Evolutionary conservation across 192 early-diverging fungal species (phyloP).

Genomic region (Coemansia sp.): DNA sequence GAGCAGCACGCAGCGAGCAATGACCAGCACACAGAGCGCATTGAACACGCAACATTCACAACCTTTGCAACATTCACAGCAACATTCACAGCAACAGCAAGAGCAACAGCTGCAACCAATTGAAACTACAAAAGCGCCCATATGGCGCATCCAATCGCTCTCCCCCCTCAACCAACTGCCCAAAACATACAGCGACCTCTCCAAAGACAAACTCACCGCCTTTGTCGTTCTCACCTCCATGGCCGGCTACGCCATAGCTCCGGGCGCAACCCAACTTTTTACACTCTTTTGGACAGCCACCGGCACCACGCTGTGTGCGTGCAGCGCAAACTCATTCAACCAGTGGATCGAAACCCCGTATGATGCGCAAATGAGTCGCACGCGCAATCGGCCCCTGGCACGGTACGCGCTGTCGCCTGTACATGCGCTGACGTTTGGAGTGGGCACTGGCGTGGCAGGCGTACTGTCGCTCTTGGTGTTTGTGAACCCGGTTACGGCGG

Average conservation of each 20-base stretch:
- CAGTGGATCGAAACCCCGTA: constrained; percentile 95
- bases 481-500: constrained; percentile 87
- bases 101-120: neutral
- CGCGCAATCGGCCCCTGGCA: constrained; percentile 83
- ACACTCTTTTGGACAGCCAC: constrained; percentile 78
- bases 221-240: constrained; percentile 92
- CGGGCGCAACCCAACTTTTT: constrained; percentile 58
- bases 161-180: neutral
- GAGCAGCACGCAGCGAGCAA: no score
- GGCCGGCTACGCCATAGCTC: constrained; percentile 92
- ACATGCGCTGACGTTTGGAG: constrained; percentile 77
- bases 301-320: constrained; percentile 85
- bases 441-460: constrained; percentile 66
- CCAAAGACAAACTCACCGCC: constrained; percentile 83
- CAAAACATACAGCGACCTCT: constrained; percentile 69
- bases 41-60: neutral
- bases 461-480: constrained; percentile 61
- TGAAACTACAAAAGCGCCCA: neutral
- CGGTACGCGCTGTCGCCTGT: constrained; percentile 71
- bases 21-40: no score
- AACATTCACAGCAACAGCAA: neutral
- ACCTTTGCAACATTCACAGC: no score
- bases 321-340: constrained; percentile 91
- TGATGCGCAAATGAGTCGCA: constrained; percentile 96
- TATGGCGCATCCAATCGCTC: neutral